Conservation (phyloP, 1,139 yeast species). For the Pichia sp. region DNA sequence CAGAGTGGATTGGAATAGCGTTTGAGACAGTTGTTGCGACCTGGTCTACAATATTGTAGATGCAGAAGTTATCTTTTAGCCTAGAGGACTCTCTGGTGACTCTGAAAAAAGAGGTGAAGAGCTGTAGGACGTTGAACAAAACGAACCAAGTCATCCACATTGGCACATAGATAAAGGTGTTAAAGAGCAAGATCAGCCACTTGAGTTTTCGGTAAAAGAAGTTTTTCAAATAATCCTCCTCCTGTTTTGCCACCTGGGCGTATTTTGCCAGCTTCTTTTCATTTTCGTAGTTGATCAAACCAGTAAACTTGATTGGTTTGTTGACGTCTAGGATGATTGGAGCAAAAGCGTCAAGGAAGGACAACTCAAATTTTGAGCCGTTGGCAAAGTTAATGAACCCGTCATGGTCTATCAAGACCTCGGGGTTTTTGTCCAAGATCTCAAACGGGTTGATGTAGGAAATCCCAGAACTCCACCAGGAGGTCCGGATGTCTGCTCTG, state of each 20-base stretch:
- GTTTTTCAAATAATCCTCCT: slow-evolving; percentile 7
- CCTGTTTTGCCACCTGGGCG: not conserved
- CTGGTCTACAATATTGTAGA: slow-evolving; percentile 18
- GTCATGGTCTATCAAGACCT: slow-evolving; percentile 25
- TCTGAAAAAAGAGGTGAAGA: slow-evolving; percentile 35
- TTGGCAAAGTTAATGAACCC: slow-evolving; percentile 36
- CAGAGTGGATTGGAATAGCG: slow-evolving; percentile 12
- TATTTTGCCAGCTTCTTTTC: slow-evolving; percentile 22
- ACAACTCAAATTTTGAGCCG: slow-evolving; percentile 39
- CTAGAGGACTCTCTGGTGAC: slow-evolving; percentile 29
- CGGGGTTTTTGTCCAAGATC: slow-evolving; percentile 30
- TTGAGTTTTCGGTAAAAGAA: slow-evolving; percentile 35
- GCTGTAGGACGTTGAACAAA: slow-evolving; percentile 41
- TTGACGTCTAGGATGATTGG: slow-evolving; percentile 50
- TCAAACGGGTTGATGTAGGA: slow-evolving; percentile 61
- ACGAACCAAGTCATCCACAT: slow-evolving; percentile 49
- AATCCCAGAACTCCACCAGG: slow-evolving; percentile 79
- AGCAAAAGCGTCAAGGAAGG: slow-evolving; percentile 46
- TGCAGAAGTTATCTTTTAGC: slow-evolving; percentile 19
- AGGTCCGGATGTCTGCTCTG: slow-evolving; percentile 72
- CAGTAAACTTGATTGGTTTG: slow-evolving; percentile 34
- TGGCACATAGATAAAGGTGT: slow-evolving; percentile 48
- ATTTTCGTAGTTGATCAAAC: slow-evolving; percentile 20
- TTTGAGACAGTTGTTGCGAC: slow-evolving; percentile 8
- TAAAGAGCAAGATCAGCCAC: slow-evolving; percentile 44